Base-by-base conservation (phyloP, 805 yeast species). In the Candida peoriensis region DNA sequence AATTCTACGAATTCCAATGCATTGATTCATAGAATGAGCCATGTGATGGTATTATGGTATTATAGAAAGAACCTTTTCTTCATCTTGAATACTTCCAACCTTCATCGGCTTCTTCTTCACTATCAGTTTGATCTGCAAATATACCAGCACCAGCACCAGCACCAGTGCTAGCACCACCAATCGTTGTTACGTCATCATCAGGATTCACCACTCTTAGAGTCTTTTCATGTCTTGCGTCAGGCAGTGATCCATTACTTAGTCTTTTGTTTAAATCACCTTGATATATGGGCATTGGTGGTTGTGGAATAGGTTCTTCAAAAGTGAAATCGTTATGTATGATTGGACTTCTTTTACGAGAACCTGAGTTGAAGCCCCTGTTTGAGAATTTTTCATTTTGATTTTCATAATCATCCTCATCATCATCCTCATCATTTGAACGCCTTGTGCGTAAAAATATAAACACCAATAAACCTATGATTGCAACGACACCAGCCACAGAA, bases 181-280 rank as follows among this genome's bases (percentile, higher is more conserved):
- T 5, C 28, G 28, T 25, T 19, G 28, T 25, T 10, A 15, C 28
- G n/a, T 25, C 16, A 8, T 46, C 49, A 41, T 61, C 64, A 1
- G 66, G 64, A 51, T 74, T 74, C 7, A 70, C 76, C 30, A 74
- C 76, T 46, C 74, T 70, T 38, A 74, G 54, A 3, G 70, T 63
- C 25, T 72, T 69, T 23, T 43, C 47, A 20, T 38, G 52, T 40
- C 70, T 57, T 7, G 70, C 71, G 45, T 72, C 77, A 1, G 75
- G 78, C 37, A 73, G 50, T n/a, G 76, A 70, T 13, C 76, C 74
- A 39, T 72, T 65, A 48, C 77, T 70, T 39, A 73, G 60, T 40
- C 75, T 61, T 41, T 74, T 60, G 30, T 72, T 61, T 14, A 73
- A 74, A 20, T 44, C 38, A 26, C 11, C 24, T 29, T 24, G 12